These are phyloP conservation scores for Citrus unshiu DNA, from an alignment of 345 rosid genomes.

Conservation along the genomic window DNA sequence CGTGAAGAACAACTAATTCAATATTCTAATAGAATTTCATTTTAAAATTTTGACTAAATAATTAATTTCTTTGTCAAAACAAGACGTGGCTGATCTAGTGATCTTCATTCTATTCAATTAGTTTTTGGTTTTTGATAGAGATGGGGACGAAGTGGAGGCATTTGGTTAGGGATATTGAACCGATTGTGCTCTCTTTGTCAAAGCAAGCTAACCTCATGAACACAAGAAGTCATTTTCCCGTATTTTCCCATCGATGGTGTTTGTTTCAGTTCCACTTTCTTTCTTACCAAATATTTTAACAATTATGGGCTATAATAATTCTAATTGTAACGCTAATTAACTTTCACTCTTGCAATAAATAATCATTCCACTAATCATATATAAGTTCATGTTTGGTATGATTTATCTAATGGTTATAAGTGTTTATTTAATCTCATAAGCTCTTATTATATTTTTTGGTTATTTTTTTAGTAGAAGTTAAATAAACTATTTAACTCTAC, in stretches of 20 bases:
- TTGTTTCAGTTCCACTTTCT: background rate
- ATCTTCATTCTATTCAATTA: background rate
- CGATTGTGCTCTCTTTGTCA: constrained; percentile 6
- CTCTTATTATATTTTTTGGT: too few relatives aligned
- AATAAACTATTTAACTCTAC: too few relatives aligned
- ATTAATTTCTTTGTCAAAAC: background rate
- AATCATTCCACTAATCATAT: too few relatives aligned
- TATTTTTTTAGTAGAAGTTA: too few relatives aligned
- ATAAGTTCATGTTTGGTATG: too few relatives aligned
- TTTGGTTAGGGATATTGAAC: background rate
- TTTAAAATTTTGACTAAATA: too few relatives aligned
- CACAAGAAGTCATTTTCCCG: background rate
- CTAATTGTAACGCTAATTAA: too few relatives aligned
- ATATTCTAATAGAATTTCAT: too few relatives aligned
- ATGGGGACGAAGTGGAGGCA: background rate
- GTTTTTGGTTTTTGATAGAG: background rate
- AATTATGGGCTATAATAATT: background rate
- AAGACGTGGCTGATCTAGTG: background rate
- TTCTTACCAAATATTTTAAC: constrained; percentile 3
- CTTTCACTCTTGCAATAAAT: too few relatives aligned
- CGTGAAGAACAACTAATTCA: too few relatives aligned
- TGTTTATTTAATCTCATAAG: too few relatives aligned
- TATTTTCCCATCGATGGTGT: background rate
- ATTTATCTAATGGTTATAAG: too few relatives aligned
- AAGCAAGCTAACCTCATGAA: background rate